A percentile compares a stretch with the other conserved stretches of the same genome.
Evolutionary conservation across 306 rosid genomes (phyloP).

Genomic region (Pterocarpus macrocarpus): DNA sequence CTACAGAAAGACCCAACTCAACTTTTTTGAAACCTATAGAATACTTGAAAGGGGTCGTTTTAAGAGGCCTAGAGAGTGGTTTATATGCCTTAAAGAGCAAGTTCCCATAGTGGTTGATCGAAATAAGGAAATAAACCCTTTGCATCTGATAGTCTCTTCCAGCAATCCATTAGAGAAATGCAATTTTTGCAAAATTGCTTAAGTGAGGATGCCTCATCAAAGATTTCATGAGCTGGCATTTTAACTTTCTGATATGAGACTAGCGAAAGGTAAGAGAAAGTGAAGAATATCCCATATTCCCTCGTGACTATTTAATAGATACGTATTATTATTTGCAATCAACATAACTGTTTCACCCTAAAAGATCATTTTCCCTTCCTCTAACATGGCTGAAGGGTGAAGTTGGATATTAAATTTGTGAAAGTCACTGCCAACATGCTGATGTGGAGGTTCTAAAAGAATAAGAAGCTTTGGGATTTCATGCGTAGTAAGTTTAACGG

Average conservation of each 20-base stretch:
- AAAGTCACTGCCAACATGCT: neutral
- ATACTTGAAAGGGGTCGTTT: slow-evolving; percentile 22
- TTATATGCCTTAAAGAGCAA: slow-evolving; percentile 23
- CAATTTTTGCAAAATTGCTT: neutral
- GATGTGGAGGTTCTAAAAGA: neutral
- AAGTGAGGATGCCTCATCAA: slow-evolving; percentile 48
- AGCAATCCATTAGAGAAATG: slow-evolving; percentile 2
- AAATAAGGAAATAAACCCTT: neutral
- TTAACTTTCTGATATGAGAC: slow-evolving; percentile 54
- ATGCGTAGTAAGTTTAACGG: too few relatives aligned
- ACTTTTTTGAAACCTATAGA: slow-evolving; percentile 17
- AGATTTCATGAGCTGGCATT: slow-evolving; percentile 59
- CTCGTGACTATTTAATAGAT: neutral
- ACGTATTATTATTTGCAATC: neutral
- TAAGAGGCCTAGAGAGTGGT: slow-evolving; percentile 22
- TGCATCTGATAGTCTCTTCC: neutral
- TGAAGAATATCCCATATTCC: slow-evolving; percentile 1
- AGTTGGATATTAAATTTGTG: neutral
- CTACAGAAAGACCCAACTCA: slow-evolving; percentile 11
- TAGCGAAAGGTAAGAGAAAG: slow-evolving; percentile 29
- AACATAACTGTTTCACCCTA: neutral
- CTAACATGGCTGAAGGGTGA: neutral
- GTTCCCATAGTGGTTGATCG: neutral
- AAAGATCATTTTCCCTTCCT: neutral
- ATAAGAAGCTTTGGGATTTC: neutral